phyloP scores from a whole-genome alignment of 1,139 yeast genomes.

The Candida sojae region DNA sequence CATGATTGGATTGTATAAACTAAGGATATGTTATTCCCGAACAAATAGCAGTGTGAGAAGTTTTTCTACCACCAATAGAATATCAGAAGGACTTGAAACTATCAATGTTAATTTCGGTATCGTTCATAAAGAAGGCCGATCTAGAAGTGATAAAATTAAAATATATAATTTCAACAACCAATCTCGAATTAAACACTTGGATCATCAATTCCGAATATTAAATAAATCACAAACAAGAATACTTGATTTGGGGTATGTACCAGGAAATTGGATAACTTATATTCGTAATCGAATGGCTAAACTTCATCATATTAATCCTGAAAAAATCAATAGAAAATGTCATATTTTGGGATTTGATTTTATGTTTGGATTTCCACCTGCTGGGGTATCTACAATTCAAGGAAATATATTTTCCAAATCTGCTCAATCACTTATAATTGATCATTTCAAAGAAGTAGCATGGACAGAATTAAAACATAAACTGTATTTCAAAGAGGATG shows the following conservation, averaged over 20 bases:
- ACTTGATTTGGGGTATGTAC: slow-evolving; percentile 74
- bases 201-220: slow-evolving; percentile 30
- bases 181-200: slow-evolving; percentile 29
- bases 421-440: slow-evolving; percentile 62
- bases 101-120: not conserved
- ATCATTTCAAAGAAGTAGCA: slow-evolving; percentile 52
- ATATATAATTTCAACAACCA: slow-evolving; percentile 24
- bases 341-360: slow-evolving; percentile 84
- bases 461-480: slow-evolving; percentile 12
- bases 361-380: slow-evolving; percentile 74
- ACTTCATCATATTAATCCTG: slow-evolving; percentile 37
- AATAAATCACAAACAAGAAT: slow-evolving; percentile 27
- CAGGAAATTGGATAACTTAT: slow-evolving; percentile 95
- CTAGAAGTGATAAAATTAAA: slow-evolving; percentile 24
- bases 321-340: slow-evolving; percentile 57
- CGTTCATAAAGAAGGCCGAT: slow-evolving; percentile 15
- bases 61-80: not conserved
- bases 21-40: not conserved
- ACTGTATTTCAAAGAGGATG: not conserved
- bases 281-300: slow-evolving; percentile 42
- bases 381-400: slow-evolving; percentile 78
- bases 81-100: not conserved
- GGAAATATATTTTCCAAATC: slow-evolving; percentile 76
- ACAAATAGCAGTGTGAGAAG: not conserved
- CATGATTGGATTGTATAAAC: not conserved